Conservation (phyloP, 371 early-diverging fungal genomes). For the Mucor mucedo region DNA sequence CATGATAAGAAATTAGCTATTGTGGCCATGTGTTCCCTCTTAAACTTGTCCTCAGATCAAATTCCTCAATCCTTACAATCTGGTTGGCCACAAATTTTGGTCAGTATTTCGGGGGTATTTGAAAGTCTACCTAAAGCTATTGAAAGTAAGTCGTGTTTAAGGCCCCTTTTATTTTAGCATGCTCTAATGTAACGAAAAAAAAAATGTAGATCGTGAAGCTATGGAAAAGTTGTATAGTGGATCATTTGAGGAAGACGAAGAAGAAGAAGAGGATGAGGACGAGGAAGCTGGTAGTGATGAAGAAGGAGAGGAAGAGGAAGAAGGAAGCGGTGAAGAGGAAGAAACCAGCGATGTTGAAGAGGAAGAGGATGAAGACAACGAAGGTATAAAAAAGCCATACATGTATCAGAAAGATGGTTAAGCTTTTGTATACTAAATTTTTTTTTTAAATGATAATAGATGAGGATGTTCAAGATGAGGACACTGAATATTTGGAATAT, state of each 20-base stretch:
- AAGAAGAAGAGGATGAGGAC: slow-evolving; percentile 57
- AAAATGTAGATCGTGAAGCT: slow-evolving; percentile 58
- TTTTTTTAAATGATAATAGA: slow-evolving; percentile 28
- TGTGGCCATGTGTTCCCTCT: slow-evolving; percentile 73
- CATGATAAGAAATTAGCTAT: slow-evolving; percentile 93
- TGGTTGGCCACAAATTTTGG: slow-evolving; percentile 75
- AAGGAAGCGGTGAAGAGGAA: slow-evolving; percentile 21
- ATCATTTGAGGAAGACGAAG: slow-evolving; percentile 68
- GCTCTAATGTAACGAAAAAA: too few species aligned
- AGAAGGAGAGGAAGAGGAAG: slow-evolving; percentile 54
- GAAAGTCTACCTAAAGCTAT: slow-evolving; percentile 79
- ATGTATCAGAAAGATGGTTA: too few species aligned
- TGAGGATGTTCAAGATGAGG: slow-evolving; percentile 64
- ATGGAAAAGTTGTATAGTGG: slow-evolving; percentile 66
- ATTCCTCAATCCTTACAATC: slow-evolving; percentile 73
- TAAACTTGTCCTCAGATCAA: slow-evolving; percentile 70
- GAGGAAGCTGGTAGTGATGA: slow-evolving; percentile 63
- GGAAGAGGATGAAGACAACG: slow-evolving; percentile 37
- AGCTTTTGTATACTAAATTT: too few species aligned
- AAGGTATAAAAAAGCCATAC: slow-evolving; percentile 19
- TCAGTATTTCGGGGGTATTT: slow-evolving; percentile 73
- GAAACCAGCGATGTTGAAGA: slow-evolving; percentile 46
- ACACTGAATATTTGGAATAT: slow-evolving; percentile 68
- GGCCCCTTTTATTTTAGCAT: too few species aligned
- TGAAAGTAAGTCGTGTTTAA: slow-evolving; percentile 58